Evolutionary conservation across 2,329 filamentous ascomycete genomes (phyloP).

Genomic region (Orbilia blumenaviensis): DNA sequence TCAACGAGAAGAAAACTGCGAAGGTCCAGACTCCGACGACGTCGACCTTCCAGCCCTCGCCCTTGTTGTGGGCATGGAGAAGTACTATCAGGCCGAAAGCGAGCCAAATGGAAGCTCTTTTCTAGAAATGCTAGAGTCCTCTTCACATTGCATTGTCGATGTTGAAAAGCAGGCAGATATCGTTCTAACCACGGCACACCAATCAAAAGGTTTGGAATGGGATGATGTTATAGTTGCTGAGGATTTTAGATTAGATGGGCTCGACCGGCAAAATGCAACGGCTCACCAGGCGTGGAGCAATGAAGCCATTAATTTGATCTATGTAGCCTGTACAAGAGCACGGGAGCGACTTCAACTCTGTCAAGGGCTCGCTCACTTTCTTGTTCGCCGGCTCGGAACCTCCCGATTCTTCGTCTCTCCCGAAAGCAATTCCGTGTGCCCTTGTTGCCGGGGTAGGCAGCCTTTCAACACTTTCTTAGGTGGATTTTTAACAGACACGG

Average conservation of each 20-base stretch:
- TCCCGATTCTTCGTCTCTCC: constrained; percentile 46
- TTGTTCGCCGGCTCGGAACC: constrained; percentile 15
- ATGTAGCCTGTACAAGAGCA: constrained; percentile 48
- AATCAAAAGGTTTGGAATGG: constrained; percentile 55
- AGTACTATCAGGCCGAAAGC: constrained; percentile 16
- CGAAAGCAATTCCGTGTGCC: not conserved
- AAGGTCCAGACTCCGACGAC: constrained; percentile 41
- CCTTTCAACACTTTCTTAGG: constrained; percentile 30
- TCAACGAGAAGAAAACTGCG: constrained; percentile 15
- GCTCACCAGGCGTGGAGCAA: constrained; percentile 1
- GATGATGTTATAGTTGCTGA: constrained; percentile 53
- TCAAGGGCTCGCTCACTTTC: constrained; percentile 14
- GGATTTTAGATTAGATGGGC: constrained; percentile 35
- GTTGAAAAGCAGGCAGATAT: constrained; percentile 45
- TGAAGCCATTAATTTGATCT: constrained; percentile 40
- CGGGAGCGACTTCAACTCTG: constrained; percentile 45
- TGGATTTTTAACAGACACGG: not conserved
- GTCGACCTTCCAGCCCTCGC: constrained; percentile 23
- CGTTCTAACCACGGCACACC: constrained; percentile 52
- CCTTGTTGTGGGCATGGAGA: constrained; percentile 40
- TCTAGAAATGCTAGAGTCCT: constrained; percentile 32
- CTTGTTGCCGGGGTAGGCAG: constrained; percentile 36
- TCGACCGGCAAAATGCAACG: not conserved
- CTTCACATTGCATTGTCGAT: constrained; percentile 22
- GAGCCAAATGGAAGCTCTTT: constrained; percentile 19